Conservation (phyloP, 129 eudicot genomes). For the Lactuca saligna region DNA sequence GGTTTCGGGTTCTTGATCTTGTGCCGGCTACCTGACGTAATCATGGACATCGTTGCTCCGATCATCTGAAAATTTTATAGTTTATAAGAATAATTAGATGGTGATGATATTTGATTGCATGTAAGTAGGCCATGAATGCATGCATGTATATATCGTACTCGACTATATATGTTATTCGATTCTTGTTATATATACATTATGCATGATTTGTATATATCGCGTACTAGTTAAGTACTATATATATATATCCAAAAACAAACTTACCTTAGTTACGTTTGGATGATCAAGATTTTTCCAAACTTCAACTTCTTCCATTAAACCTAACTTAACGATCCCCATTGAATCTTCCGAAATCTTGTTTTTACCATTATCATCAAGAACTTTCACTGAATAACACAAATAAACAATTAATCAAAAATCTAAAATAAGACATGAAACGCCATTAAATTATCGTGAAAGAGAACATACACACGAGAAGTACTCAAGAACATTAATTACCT, state of each 20-base stretch:
- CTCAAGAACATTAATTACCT: constrained; percentile 14
- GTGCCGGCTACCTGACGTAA: background rate
- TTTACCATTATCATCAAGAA: background rate
- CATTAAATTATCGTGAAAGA: background rate
- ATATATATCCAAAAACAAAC: no score
- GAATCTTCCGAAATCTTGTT: background rate
- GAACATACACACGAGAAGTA: background rate
- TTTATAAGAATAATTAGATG: no score
- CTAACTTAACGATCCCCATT: background rate
- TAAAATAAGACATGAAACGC: background rate
- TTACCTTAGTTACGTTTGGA: constrained; percentile 58
- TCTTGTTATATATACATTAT: no score
- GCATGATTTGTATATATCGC: no score
- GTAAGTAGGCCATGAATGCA: background rate
- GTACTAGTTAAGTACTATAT: no score
- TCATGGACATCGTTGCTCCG: background rate
- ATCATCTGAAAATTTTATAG: background rate
- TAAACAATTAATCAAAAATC: background rate
- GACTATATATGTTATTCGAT: background rate
- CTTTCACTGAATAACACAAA: background rate
- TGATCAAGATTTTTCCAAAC: constrained; percentile 85
- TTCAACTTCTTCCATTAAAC: constrained; percentile 46
- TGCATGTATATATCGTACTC: background rate
- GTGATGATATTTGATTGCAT: background rate
- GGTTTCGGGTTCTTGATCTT: background rate